Evolutionary conservation across 768 basidiomycete species (phyloP).

Genomic region (Leccinum broughii): DNA sequence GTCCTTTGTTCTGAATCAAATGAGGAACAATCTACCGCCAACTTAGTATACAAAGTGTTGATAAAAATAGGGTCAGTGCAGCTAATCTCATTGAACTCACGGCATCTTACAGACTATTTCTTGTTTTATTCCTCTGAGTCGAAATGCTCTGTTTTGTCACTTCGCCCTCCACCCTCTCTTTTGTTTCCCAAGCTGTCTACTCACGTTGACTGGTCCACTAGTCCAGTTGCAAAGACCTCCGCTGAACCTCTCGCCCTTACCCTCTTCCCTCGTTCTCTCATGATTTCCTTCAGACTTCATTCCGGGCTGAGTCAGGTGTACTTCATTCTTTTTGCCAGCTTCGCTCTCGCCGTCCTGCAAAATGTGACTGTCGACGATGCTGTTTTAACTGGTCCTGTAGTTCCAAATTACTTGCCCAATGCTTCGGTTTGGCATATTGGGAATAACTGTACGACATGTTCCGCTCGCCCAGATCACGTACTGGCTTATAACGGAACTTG

Average conservation of each 20-base stretch:
- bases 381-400: slow-evolving; percentile 3
- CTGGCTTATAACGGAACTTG: slow-evolving; percentile 16
- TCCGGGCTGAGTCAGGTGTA: neutral
- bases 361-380: slow-evolving; percentile 22
- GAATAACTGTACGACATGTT: neutral
- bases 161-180: no score
- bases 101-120: no score
- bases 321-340: neutral
- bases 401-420: slow-evolving; percentile 12
- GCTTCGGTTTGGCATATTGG: slow-evolving; percentile 4
- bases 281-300: neutral
- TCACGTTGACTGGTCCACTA: neutral
- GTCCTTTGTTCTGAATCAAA: no score
- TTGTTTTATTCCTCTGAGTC: no score
- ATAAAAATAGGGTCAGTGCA: no score
- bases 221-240: neutral
- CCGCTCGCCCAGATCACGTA: neutral
- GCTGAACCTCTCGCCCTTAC: neutral
- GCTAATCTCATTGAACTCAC: no score
- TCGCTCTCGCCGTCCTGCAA: slow-evolving; percentile 6
- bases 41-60: no score
- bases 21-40: no score
- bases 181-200: no score
- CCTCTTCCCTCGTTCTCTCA: neutral
- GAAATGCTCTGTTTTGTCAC: no score